These are phyloP conservation scores for Coffea canephora DNA, from an alignment of 257 asterid genomes.

Conservation along the genomic window DNA sequence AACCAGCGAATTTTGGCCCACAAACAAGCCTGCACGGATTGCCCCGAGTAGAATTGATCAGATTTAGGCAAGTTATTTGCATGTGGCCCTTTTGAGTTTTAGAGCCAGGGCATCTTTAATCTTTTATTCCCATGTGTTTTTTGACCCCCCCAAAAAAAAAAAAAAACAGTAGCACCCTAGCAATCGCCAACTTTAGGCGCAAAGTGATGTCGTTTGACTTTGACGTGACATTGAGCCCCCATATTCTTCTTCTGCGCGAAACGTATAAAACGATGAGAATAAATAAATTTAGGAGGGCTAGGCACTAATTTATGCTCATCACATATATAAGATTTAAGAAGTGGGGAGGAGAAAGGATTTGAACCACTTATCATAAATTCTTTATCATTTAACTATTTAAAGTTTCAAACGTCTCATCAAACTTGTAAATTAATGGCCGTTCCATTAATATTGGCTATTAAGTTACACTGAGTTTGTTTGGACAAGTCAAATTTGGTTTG, in stretches of 20 bases:
- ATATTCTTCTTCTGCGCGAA: neutral
- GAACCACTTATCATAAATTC: too few species aligned
- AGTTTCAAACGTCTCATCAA: too few species aligned
- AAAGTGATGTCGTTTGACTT: constrained; percentile 11
- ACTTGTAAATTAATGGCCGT: too few species aligned
- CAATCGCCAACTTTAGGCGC: constrained; percentile 17
- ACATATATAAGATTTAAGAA: too few species aligned
- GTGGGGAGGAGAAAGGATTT: too few species aligned
- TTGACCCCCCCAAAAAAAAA: neutral
- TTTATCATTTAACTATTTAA: too few species aligned
- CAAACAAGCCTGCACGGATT: neutral
- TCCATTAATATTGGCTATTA: too few species aligned
- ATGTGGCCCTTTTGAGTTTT: neutral
- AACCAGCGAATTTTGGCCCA: too few species aligned
- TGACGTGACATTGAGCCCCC: neutral
- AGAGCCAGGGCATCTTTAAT: neutral
- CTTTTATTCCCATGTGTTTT: constrained; percentile 7
- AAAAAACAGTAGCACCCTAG: neutral
- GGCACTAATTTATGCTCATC: too few species aligned
- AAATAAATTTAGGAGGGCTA: too few species aligned
- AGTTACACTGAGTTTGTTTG: too few species aligned
- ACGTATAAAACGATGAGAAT: neutral
- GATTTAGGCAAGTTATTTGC: neutral
- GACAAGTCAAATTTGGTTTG: too few species aligned
- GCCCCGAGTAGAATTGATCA: neutral